A percentile compares a stretch with the other conserved stretches of the same genome.
These are phyloP conservation scores for Diutina neorugosa DNA, from an alignment of 1,139 yeast species.

Conservation along the genomic window DNA sequence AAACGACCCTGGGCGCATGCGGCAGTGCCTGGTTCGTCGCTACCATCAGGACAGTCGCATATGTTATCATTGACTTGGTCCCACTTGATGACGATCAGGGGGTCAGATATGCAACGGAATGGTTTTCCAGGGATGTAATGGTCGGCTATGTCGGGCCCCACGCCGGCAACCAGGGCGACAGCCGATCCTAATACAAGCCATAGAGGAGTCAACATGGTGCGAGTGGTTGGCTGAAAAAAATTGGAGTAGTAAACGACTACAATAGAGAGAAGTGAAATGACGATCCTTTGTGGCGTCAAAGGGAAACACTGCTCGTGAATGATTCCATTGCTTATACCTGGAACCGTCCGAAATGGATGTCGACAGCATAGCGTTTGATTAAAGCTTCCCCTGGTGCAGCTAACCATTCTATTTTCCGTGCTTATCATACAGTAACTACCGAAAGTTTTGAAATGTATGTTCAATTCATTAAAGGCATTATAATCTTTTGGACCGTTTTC, in stretches of 20 bases:
- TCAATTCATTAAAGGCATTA: background rate
- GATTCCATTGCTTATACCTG: too few relatives aligned
- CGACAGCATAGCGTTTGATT: too few relatives aligned
- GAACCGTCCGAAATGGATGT: too few relatives aligned
- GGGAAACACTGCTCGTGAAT: too few relatives aligned
- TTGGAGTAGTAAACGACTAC: too few relatives aligned
- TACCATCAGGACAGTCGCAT: conserved; percentile 97
- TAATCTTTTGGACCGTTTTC: background rate
- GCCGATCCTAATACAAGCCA: background rate
- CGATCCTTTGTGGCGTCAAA: too few relatives aligned
- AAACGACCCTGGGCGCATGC: conserved; percentile 57
- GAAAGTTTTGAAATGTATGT: background rate
- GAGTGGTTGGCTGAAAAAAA: background rate
- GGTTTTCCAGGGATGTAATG: background rate
- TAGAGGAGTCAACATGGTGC: background rate
- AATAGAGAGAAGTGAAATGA: too few relatives aligned
- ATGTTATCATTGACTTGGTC: conserved; percentile 73
- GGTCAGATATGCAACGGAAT: conserved; percentile 45
- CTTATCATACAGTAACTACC: too few relatives aligned
- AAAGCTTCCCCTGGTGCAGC: too few relatives aligned
- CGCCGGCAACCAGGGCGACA: background rate
- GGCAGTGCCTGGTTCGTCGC: conserved; percentile 92
- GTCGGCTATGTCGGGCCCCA: background rate
- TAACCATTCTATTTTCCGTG: too few relatives aligned
- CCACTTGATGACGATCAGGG: conserved; percentile 45